Evolutionary conservation across 495 filamentous ascomycete genomes (phyloP), one percentile per base, ranked within the genome.

Genomic region (Cercophora scortea): DNA sequence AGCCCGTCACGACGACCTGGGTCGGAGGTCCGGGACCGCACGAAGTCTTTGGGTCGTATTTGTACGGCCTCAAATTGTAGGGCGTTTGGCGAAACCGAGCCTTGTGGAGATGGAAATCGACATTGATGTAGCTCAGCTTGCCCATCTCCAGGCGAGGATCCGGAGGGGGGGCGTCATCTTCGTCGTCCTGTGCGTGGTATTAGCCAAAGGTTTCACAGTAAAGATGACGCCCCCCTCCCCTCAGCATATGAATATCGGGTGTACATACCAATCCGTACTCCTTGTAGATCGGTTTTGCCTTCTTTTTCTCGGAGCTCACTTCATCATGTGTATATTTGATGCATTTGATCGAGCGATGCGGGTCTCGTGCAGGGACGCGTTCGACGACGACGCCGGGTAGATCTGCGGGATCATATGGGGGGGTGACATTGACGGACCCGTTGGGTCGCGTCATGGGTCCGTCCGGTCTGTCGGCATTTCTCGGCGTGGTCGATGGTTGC

Each of bases 1-100:
- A 95, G 4, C 91, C 90, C n/a, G 81, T 89, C 16, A 95, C 88
- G 10, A 96, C 84, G 42, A 99, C 82, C 62, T 95, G 89, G 10
- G 81, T 83, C 7, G 94, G 88, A 19, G 94, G 93, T 5, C 88
- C 90, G 38, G 89, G 89, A 1, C 89, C 90, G 51, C 92, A 83
- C 12, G 91, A 95, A 3, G 88, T 86, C 54, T 79, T 75, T 3
- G 81, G 69, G 62, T 95, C 91, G 60, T 89, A 91, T 39, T 79
- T 68, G 65, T 90, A 95, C 25, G 82, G 84, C 61, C 79, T 84
- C 38, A 94, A 69, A 41, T 79, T 77, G 67, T 93, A 95, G 1
- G 92, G 90, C 38, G 87, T 81, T 51, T 79, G 71, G 35, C 91
- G 85, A 55, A 90, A 73, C 55, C 81, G 82, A 45, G 79, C 78